Conservation (phyloP, 1,284 basidiomycete genomes). For the Papiliotrema flavescens region DNA sequence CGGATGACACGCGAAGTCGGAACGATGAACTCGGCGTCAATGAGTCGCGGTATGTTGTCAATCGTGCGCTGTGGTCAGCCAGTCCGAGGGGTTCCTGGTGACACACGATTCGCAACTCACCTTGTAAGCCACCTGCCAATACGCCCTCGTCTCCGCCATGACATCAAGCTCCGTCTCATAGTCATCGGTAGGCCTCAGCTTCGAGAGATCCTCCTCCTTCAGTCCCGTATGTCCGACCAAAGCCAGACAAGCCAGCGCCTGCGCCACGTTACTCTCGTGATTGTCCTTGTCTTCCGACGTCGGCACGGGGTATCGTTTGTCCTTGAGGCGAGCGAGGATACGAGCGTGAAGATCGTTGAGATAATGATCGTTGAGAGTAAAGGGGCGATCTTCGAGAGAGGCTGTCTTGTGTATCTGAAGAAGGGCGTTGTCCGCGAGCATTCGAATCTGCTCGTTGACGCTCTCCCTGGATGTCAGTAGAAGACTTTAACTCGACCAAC, state of each 20-base stretch:
- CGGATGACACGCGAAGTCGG: neutral
- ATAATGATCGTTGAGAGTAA: conserved; percentile 10
- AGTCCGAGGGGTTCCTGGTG: too few species aligned
- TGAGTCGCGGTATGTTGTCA: conserved; percentile 7
- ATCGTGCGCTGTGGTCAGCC: conserved; percentile 15
- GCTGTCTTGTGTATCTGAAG: conserved; percentile 1
- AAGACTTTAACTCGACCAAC: too few species aligned
- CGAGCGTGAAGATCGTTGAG: conserved; percentile 1
- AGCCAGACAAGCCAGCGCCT: too few species aligned
- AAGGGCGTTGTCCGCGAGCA: conserved; percentile 1
- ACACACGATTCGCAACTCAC: conserved; percentile 1
- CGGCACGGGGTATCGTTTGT: too few species aligned
- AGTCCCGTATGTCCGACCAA: too few species aligned
- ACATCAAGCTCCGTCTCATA: conserved; percentile 9
- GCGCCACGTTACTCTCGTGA: too few species aligned
- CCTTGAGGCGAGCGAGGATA: conserved; percentile 3
- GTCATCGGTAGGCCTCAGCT: neutral
- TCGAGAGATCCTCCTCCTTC: conserved; percentile 2
- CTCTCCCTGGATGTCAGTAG: too few species aligned
- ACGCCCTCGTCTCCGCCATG: conserved; percentile 10
- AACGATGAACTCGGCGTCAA: conserved; percentile 6
- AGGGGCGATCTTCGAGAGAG: conserved; percentile 5
- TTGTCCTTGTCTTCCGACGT: too few species aligned
- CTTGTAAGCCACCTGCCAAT: conserved; percentile 16
- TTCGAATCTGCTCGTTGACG: too few species aligned